phyloP scores from a whole-genome alignment of 208 protist species.

The Perkinsela sp. region DNA sequence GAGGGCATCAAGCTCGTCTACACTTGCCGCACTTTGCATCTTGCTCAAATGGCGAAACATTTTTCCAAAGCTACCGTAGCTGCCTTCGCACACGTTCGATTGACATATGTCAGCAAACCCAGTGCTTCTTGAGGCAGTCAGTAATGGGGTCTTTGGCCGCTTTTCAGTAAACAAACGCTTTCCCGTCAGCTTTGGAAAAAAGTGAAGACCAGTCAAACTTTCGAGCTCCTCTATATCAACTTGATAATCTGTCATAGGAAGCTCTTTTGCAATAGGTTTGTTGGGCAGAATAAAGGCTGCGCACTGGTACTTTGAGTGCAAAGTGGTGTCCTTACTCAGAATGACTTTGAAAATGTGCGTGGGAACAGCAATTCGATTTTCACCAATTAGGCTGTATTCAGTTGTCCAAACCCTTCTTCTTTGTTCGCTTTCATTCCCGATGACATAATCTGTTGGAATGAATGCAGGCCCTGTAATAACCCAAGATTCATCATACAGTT shows the following conservation, averaged over 20 bases:
- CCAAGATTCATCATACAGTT: slow-evolving; percentile 10
- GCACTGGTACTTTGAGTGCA: slow-evolving; percentile 10
- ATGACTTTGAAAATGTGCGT: slow-evolving; percentile 52
- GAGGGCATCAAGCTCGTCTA: not conserved
- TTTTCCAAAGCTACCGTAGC: not conserved
- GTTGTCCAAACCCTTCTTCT: not conserved
- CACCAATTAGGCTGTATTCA: slow-evolving; percentile 24
- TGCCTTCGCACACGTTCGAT: not conserved
- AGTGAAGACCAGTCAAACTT: slow-evolving; percentile 23
- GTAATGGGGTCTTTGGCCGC: not conserved
- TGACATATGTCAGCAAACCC: not conserved
- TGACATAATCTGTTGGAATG: slow-evolving; percentile 15
- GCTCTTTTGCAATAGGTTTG: slow-evolving; percentile 19
- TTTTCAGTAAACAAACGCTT: not conserved
- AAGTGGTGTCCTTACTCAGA: slow-evolving; percentile 11
- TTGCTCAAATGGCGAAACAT: not conserved
- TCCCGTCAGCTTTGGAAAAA: slow-evolving; percentile 17
- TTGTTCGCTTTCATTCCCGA: slow-evolving; percentile 7
- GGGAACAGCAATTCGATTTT: slow-evolving; percentile 26
- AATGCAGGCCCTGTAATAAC: slow-evolving; percentile 21
- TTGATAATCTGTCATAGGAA: slow-evolving; percentile 28
- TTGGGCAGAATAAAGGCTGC: slow-evolving; percentile 50
- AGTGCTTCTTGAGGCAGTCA: not conserved
- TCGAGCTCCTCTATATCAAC: slow-evolving; percentile 19
- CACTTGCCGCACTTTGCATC: not conserved